phyloP scores from a whole-genome alignment of 495 filamentous ascomycete genomes.

The Aspergillus sparsus region DNA sequence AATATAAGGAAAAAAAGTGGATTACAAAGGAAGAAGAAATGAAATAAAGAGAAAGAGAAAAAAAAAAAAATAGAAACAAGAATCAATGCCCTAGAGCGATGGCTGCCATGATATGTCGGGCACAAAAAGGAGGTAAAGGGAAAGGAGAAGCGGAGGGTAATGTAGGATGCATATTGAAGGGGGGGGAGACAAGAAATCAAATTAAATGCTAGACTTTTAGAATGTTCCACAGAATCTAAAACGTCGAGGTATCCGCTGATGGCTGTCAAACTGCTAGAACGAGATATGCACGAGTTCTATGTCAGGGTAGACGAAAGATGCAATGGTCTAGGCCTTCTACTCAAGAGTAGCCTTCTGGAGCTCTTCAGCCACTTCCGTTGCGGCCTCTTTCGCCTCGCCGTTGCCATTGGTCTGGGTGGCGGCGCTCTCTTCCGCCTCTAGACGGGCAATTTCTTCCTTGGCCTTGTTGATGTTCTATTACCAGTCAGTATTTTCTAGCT shows the following conservation, averaged over 20 bases:
- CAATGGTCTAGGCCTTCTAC: conserved; percentile 45
- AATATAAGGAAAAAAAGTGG: conserved; percentile 12
- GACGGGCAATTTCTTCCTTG: conserved; percentile 64
- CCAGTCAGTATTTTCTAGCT: conserved; percentile 20
- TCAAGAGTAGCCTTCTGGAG: conserved; percentile 60
- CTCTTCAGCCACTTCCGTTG: conserved; percentile 57
- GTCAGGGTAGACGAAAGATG: neutral
- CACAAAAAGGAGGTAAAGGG: neutral
- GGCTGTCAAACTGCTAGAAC: conserved; percentile 18
- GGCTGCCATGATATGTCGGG: conserved; percentile 4
- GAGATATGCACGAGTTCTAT: conserved; percentile 21
- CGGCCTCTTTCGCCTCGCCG: conserved; percentile 57
- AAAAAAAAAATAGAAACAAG: conserved; percentile 15
- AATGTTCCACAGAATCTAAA: conserved; percentile 1
- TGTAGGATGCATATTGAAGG: conserved; percentile 13
- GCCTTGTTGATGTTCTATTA: conserved; percentile 71
- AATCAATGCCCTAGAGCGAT: neutral
- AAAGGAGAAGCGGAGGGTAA: conserved; percentile 1
- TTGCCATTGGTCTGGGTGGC: conserved; percentile 53
- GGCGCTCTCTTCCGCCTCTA: conserved; percentile 56
- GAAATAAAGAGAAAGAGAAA: conserved; percentile 14
- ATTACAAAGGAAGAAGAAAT: conserved; percentile 18
- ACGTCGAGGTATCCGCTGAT: conserved; percentile 20
- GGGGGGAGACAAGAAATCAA: conserved; percentile 10
- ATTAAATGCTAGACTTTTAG: conserved; percentile 21